Evolutionary conservation across 371 early-diverging fungal species (phyloP).

Genomic region (Cladochytrium tenue): DNA sequence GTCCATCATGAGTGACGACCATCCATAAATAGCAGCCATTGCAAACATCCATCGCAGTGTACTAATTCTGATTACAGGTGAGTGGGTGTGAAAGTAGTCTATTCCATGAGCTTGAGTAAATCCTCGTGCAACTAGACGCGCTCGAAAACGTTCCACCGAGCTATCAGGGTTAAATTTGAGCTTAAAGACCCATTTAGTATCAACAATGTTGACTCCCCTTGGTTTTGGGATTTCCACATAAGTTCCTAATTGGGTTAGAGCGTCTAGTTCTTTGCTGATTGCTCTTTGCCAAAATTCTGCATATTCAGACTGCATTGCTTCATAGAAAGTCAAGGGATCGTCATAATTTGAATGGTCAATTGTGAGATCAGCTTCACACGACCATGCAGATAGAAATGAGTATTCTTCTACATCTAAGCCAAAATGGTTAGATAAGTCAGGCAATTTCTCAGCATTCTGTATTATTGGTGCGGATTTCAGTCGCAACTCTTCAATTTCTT

Average conservation of each 20-base stretch:
- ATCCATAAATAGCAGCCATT: conserved; percentile 1
- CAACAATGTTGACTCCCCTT: conserved; percentile 11
- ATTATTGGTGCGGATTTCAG: too few relatives aligned
- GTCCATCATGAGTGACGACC: conserved; percentile 5
- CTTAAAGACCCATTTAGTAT: conserved; percentile 37
- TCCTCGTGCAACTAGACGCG: conserved; percentile 35
- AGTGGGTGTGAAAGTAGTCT: conserved; percentile 29
- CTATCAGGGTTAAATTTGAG: conserved; percentile 33
- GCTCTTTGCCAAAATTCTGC: conserved; percentile 3
- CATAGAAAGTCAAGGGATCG: background rate
- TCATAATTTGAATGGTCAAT: too few relatives aligned
- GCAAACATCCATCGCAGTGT: conserved; percentile 20
- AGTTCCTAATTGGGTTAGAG: background rate
- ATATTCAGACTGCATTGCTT: background rate
- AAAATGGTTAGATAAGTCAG: too few relatives aligned
- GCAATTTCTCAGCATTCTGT: too few relatives aligned
- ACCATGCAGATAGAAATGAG: too few relatives aligned
- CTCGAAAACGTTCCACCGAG: conserved; percentile 28
- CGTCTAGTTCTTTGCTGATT: background rate
- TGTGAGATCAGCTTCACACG: too few relatives aligned
- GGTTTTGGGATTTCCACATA: conserved; percentile 5
- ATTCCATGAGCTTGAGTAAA: conserved; percentile 30
- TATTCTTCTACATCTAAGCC: too few relatives aligned
- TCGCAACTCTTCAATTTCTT: too few relatives aligned
- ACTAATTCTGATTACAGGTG: conserved; percentile 27